Evolutionary conservation across 2,329 filamentous ascomycete genomes (phyloP).

Genomic region (Ascochyta fabae): DNA sequence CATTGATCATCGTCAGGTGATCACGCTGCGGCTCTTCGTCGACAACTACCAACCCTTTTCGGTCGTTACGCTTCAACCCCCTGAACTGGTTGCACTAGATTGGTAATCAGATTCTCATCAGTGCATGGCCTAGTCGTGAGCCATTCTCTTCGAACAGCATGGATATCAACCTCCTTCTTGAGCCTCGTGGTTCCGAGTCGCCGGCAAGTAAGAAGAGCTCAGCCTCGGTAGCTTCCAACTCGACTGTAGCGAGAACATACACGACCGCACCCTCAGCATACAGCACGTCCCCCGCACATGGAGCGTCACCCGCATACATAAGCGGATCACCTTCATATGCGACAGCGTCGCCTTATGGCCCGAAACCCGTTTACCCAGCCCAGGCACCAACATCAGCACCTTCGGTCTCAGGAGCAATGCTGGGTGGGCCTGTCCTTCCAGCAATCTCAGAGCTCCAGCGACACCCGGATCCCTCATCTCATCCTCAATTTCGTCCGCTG

Average conservation of each 20-base stretch:
- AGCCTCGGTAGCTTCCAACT: constrained; percentile 43
- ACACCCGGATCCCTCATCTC: constrained; percentile 48
- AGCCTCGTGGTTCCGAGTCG: constrained; percentile 76
- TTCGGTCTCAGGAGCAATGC: constrained; percentile 35
- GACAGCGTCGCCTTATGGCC: constrained; percentile 39
- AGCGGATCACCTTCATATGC: constrained; percentile 42
- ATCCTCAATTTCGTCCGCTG: constrained; percentile 48
- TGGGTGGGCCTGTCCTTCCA: constrained; percentile 48
- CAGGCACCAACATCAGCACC: constrained; percentile 37
- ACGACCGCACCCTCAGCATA: constrained; percentile 47
- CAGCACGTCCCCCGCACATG: constrained; percentile 45
- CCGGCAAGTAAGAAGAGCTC: constrained; percentile 56
- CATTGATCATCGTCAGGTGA: constrained; percentile 3
- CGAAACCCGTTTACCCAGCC: constrained; percentile 33
- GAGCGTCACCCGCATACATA: constrained; percentile 40
- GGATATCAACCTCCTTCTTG: constrained; percentile 93
- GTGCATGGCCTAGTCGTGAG: constrained; percentile 52
- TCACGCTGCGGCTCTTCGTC: neutral
- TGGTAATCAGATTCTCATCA: constrained; percentile 9
- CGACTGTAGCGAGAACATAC: constrained; percentile 49
- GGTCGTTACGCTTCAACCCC: neutral
- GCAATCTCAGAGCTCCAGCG: constrained; percentile 48
- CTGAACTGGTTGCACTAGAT: neutral
- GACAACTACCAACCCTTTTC: neutral
- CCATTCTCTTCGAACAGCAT: constrained; percentile 69